A percentile compares a stretch with the other conserved stretches of the same genome.
phyloP scores from a whole-genome alignment of 139 green algal species.

The Prasinococcaceae sp. region DNA sequence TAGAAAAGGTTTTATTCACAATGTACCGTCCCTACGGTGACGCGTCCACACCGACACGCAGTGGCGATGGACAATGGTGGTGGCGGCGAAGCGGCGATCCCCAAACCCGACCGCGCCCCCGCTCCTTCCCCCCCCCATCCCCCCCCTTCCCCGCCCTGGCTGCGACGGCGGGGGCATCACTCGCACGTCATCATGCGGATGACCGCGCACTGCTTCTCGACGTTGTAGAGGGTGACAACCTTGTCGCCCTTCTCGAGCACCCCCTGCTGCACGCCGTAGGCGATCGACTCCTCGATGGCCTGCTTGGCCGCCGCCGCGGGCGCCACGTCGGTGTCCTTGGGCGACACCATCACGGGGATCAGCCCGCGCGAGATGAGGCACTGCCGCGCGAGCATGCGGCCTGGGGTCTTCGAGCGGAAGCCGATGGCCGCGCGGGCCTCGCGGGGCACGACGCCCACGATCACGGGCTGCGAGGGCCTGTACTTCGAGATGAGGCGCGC shows the following conservation, averaged over 20 bases:
- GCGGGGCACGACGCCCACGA: slow-evolving; percentile 32
- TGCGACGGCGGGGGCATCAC: too few relatives aligned
- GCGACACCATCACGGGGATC: slow-evolving; percentile 20
- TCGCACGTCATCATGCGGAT: neutral
- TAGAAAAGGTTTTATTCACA: too few relatives aligned
- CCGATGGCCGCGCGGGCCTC: slow-evolving; percentile 21
- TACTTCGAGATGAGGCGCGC: slow-evolving; percentile 38
- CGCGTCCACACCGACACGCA: too few relatives aligned
- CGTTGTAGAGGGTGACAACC: slow-evolving; percentile 21
- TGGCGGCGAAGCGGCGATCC: too few relatives aligned
- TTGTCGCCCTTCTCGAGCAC: slow-evolving; percentile 17
- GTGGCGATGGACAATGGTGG: too few relatives aligned
- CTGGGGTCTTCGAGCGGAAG: slow-evolving; percentile 10
- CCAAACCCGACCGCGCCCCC: too few relatives aligned
- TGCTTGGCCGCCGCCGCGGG: slow-evolving; percentile 19
- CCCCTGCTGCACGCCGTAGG: neutral
- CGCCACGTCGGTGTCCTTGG: slow-evolving; percentile 20
- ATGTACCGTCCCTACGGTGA: too few relatives aligned
- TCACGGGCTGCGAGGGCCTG: slow-evolving; percentile 24
- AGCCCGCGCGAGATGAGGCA: slow-evolving; percentile 29
- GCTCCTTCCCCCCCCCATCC: too few relatives aligned
- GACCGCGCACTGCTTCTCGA: slow-evolving; percentile 10
- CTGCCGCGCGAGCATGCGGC: slow-evolving; percentile 22
- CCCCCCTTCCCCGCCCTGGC: too few relatives aligned
- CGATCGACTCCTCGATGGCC: slow-evolving; percentile 8